Conservation (phyloP, 2,329 filamentous ascomycete species). For the Talaromyces islandicus region DNA sequence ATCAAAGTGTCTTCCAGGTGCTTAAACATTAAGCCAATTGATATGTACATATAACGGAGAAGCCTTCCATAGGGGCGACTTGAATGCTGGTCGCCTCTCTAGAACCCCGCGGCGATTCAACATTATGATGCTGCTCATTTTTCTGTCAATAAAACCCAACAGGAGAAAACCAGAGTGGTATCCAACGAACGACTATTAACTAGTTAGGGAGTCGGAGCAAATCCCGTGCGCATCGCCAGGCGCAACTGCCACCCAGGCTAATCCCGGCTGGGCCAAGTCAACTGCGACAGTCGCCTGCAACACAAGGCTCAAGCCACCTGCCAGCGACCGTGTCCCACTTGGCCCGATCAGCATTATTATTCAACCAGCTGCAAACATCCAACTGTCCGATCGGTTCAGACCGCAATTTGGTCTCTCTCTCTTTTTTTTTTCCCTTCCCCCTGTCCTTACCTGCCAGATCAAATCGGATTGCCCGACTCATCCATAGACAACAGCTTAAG, state of each 20-base stretch:
- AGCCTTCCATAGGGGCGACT: not conserved
- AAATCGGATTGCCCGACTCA: not conserved
- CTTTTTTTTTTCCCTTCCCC: not conserved
- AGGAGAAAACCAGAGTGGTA: not conserved
- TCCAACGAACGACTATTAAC: too few species aligned
- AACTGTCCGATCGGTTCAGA: not conserved
- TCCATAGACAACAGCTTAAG: too few species aligned
- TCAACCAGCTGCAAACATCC: not conserved
- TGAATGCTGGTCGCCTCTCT: too few species aligned
- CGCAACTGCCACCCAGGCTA: not conserved
- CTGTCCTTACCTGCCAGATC: not conserved
- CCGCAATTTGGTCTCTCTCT: not conserved
- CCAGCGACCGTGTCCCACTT: not conserved
- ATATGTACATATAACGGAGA: not conserved
- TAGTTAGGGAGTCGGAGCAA: not conserved
- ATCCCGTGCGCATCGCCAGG: not conserved
- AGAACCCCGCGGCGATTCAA: too few species aligned
- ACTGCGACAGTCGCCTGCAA: not conserved
- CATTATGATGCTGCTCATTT: too few species aligned
- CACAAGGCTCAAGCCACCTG: not conserved
- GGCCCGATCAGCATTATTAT: not conserved
- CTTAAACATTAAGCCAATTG: too few species aligned
- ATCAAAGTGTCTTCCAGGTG: not conserved
- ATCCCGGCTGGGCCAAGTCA: not conserved
- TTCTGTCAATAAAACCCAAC: not conserved